Base-by-base conservation (phyloP, 305 asterid species). In the Plantago lanceolata region DNA sequence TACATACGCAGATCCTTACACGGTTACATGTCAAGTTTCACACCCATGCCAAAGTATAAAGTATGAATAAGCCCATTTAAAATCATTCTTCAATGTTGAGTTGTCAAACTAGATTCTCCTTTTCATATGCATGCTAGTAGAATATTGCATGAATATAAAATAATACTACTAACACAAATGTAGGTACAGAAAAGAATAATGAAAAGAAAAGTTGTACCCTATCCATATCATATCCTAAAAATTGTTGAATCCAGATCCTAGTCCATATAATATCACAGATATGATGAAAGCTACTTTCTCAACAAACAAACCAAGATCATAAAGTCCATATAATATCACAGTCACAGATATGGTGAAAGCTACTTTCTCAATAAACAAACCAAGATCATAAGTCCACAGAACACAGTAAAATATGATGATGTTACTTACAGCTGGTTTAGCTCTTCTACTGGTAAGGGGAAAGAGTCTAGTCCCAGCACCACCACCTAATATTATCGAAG, bases 401-500 rank as follows among this genome's bases (percentile, higher is more conserved):
- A 43, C 35, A 52, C 19, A 53, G 28, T 24, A 3, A n/a, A 26
- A 55, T 26, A 15, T 26, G 19, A 6, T 29, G 44, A 6, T 3
- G 12, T 7, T 11, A 56, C 95, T 85, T 79, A 93, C 97, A 40
- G 97, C 97, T 24, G 97, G 99, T 77, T 87, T 93, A 59, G 99
- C 87, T 74, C 96, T 88, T 80, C 72, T 83, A 77, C 89, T 78
- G 16, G 99, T 93, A 54, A 93, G 97, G 58, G 99, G 99, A 65
- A 86, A 85, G 59, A 93, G 95, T n/a, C 97, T 94, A 57, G 97
- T 89, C 40, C 99, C 99, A 4, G 97, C 97, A 52, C 97, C 97
- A 13, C 99, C 97, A 51, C 97, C 99, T 64, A 93, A 72, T 58
- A 93, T 87, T 67, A 93, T 82, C 0, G 97, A 74, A 55, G 97